phyloP scores from a whole-genome alignment of 1,139 yeast species.

The Pichia sp. region DNA sequence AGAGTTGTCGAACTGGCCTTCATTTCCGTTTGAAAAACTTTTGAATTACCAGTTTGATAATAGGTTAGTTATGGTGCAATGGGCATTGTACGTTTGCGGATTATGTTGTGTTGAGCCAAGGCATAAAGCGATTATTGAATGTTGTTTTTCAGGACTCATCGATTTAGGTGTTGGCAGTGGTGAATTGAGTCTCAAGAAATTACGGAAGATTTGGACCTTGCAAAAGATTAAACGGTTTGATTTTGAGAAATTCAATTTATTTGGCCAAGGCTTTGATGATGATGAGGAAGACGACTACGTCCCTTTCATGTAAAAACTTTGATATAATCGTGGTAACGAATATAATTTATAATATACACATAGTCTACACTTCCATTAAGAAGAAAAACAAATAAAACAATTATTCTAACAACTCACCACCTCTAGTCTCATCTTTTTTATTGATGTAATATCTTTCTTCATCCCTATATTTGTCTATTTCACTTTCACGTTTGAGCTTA shows the following conservation, averaged over 20 bases:
- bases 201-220: constrained; percentile 35
- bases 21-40: constrained; percentile 27
- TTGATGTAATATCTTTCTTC: constrained; percentile 38
- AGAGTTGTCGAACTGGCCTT: constrained; percentile 12
- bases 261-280: constrained; percentile 16
- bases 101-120: constrained; percentile 32
- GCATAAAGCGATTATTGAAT: constrained; percentile 32
- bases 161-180: constrained; percentile 37
- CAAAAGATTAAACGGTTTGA: constrained; percentile 48
- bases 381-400: not conserved
- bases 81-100: constrained; percentile 38
- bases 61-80: constrained; percentile 38
- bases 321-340: not conserved
- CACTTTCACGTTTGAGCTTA: constrained; percentile 49
- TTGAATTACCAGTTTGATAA: constrained; percentile 34
- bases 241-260: constrained; percentile 34
- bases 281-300: constrained; percentile 33
- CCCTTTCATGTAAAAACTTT: constrained; percentile 28
- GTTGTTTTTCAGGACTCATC: constrained; percentile 34
- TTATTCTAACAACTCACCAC: constrained; percentile 33
- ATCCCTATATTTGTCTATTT: constrained; percentile 37
- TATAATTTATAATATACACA: constrained; percentile 7
- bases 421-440: constrained; percentile 37
- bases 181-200: constrained; percentile 32
- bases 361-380: constrained; percentile 5